These are phyloP conservation scores for Solanum rostratum DNA, from an alignment of 257 asterid species.

Conservation along the genomic window DNA sequence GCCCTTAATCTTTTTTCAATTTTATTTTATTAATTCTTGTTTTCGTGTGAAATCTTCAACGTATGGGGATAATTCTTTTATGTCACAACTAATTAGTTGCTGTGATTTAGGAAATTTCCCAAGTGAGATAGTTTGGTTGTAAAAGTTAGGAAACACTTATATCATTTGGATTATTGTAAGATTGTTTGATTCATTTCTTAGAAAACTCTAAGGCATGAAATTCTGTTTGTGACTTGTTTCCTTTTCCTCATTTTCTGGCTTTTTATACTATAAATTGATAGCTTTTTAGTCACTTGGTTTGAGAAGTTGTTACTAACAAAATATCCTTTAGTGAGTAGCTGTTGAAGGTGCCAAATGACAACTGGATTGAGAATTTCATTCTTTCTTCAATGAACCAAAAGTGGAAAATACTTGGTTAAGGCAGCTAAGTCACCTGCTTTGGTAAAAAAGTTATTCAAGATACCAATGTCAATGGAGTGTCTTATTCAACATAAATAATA, in stretches of 20 bases:
- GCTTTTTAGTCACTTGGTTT: neutral
- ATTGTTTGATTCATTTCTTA: neutral
- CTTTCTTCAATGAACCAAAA: neutral
- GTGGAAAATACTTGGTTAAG: slow-evolving; percentile 1
- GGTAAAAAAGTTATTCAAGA: neutral
- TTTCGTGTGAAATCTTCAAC: neutral
- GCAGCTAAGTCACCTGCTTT: neutral
- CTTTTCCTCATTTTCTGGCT: neutral
- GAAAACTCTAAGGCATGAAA: neutral
- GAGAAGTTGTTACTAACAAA: neutral
- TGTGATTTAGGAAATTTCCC: neutral
- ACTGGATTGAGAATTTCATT: neutral
- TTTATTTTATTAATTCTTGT: too few species aligned
- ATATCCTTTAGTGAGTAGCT: neutral
- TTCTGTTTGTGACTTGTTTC: neutral
- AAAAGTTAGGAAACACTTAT: neutral
- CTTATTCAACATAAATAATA: neutral
- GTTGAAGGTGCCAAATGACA: neutral
- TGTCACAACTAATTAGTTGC: neutral
- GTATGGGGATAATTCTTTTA: neutral
- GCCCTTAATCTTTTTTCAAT: too few species aligned
- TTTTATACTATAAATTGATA: neutral
- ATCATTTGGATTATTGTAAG: neutral
- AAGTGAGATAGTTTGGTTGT: neutral
- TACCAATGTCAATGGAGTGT: neutral